A percentile compares a stretch with the other conserved stretches of the same genome.
These are phyloP conservation scores for Coccomyxa subellipsoidea DNA, from an alignment of 163 green algal genomes.

Conservation along the genomic window DNA sequence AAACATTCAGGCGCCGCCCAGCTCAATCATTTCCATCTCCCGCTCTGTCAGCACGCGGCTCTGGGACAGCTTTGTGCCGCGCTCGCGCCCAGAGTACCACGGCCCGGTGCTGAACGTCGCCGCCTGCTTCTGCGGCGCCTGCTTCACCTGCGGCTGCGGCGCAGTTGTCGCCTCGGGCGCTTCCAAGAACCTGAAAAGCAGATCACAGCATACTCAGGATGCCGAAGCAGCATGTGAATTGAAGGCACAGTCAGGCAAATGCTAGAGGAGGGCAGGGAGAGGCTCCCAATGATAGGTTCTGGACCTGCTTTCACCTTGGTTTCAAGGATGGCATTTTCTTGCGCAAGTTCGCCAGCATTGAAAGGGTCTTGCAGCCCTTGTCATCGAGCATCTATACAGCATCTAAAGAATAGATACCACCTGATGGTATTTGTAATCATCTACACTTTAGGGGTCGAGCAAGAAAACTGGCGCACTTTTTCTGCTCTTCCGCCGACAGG, in stretches of 20 bases:
- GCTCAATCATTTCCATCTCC: conserved; percentile 37
- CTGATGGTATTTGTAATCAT: too few species aligned
- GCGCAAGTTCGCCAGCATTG: too few species aligned
- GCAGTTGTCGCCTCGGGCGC: neutral
- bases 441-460: too few species aligned
- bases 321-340: too few species aligned
- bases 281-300: too few species aligned
- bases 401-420: neutral
- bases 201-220: too few species aligned
- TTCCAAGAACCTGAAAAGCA: neutral
- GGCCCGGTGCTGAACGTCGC: neutral
- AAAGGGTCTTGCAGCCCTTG: too few species aligned
- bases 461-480: neutral
- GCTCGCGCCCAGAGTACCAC: conserved; percentile 29
- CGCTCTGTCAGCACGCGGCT: conserved; percentile 23
- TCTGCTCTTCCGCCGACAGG: conserved; percentile 29
- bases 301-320: too few species aligned
- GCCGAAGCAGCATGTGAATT: too few species aligned
- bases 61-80: conserved; percentile 31
- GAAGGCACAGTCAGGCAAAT: too few species aligned
- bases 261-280: too few species aligned
- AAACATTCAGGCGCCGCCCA: conserved; percentile 21
- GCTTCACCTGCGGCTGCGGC: too few species aligned
- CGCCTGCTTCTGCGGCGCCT: neutral
- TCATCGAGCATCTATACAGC: neutral